A percentile compares a stretch with the other conserved stretches of the same genome.
These are phyloP conservation scores for Mortierella sp. DNA, from an alignment of 371 early-diverging fungal genomes.

Conservation along the genomic window DNA sequence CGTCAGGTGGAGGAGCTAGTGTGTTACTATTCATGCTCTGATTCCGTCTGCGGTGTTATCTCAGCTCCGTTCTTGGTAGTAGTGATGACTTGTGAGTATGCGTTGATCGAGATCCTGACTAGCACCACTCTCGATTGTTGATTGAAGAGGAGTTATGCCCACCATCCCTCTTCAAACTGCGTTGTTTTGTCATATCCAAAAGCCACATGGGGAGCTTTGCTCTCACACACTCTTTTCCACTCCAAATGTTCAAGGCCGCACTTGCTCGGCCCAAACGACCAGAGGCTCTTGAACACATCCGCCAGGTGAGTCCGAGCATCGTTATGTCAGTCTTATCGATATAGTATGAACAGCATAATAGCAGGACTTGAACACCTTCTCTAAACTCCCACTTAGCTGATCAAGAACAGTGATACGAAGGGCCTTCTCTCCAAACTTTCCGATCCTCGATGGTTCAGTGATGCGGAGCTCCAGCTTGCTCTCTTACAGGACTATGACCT, in stretches of 20 bases:
- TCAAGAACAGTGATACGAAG: background rate
- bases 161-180: no score
- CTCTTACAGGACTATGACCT: conserved; percentile 1
- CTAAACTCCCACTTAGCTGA: background rate
- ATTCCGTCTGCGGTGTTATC: no score
- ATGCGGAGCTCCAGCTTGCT: background rate
- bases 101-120: no score
- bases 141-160: no score
- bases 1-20: no score
- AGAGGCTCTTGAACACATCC: background rate
- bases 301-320: background rate
- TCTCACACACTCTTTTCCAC: background rate
- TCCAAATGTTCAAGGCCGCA: no score
- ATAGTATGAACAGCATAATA: background rate
- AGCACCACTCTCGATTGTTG: no score
- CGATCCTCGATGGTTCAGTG: background rate
- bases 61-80: no score
- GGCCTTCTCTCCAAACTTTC: conserved; percentile 1
- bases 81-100: no score
- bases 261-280: background rate
- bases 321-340: background rate
- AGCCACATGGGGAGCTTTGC: no score
- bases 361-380: background rate
- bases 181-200: no score
- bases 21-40: no score